Base-by-base conservation (phyloP, 2,329 filamentous ascomycete species). In the Venturia oleaginea region DNA sequence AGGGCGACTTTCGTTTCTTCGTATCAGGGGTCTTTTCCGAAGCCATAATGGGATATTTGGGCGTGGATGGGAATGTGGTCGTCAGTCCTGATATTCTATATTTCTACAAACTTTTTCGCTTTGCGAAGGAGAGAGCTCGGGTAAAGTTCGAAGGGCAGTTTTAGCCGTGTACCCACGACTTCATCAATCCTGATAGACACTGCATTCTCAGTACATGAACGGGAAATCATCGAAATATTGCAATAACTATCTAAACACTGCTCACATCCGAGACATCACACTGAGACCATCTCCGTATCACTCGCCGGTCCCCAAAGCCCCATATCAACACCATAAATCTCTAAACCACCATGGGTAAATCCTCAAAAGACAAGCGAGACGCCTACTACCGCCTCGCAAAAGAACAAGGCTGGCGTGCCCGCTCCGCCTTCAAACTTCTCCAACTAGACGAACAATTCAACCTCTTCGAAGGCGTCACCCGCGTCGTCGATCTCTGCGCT, bases 301-400 rank as follows among this genome's bases (percentile, higher is more conserved):
- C 27, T 57, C 17, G 15, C 30, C 30, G 6, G 46, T 10, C 27
- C 19, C 30, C 2, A 27, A 57, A 34, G 19, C 48, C 11, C 51
- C 4, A 55, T 55, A 55, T 34, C 51, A 34, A 19, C 13, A 19
- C 30, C 27, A 19, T 2, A 57, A 34, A 19, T 30, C 27, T 19
- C 8, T 3, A 32, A 24, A n/a, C 19, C 13, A 57, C 24, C 62
- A 96, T 96, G 92, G 92, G 92, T 1, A 97, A 97, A 76, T 96
- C 94, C 1, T 97, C 93, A 59, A 99, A 99, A 77, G 94, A 99
- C 74, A 99, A 99, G 79, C 90, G 94, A 63, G 94, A 99, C 76
- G 92, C 92, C 57, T 99, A 99, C 78, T 99, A 99, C 73, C 86
- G 94, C 63, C 89, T 99, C 10, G 94, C 94, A 22, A 99, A 99